Base-by-base conservation (phyloP, 2,329 filamentous ascomycete species). In the Colletotrichum sp. region DNA sequence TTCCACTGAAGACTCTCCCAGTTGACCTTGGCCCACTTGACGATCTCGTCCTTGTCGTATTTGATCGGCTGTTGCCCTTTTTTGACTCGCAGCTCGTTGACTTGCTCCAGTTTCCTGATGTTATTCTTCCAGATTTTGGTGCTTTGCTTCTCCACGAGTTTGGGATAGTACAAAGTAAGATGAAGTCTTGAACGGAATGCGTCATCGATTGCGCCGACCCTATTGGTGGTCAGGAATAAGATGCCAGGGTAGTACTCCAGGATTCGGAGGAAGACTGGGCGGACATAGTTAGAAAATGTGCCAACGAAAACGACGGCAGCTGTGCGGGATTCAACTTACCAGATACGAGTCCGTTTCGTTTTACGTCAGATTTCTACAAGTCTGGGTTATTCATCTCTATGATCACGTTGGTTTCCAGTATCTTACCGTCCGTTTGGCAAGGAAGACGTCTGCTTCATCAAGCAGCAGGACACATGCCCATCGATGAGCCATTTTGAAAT, bases 201-300 rank as follows among this genome's bases (percentile, higher is more conserved):
- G 7, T 80, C 80, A 77, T 89, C 88, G 71, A 89, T 88, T 36
- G 83, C 82, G 66, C 84, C 83, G 36, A 89, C 87, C 15, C 87
- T 84, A 81, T 89, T 89, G 48, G 87, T 89, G n/a, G 87, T 89
- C 68, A 89, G 83, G 81, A 89, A 88, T 48, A 89, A 82, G 25
- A 88, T 84, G 52, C 88, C 88, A 3, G 84, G 83, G 80, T 88
- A 89, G 80, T 89, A 89, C 80, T 89, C 87, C 68, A 89, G 84
- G 0, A 86, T 86, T 18, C 87, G 85, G 25, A 89, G 81, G 80
- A 89, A 89, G 66, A 88, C 69, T 71, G 16, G 15, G 12, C 18
- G 7, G 9, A 9, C 8, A 22, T 18, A 1, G 1, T 65, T 15
- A 65, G 68, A 18, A 25, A 5, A 43, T n/a, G 4, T 43, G 16